These are phyloP conservation scores for Pichia nakasei DNA, from an alignment of 805 yeast genomes.

Conservation along the genomic window DNA sequence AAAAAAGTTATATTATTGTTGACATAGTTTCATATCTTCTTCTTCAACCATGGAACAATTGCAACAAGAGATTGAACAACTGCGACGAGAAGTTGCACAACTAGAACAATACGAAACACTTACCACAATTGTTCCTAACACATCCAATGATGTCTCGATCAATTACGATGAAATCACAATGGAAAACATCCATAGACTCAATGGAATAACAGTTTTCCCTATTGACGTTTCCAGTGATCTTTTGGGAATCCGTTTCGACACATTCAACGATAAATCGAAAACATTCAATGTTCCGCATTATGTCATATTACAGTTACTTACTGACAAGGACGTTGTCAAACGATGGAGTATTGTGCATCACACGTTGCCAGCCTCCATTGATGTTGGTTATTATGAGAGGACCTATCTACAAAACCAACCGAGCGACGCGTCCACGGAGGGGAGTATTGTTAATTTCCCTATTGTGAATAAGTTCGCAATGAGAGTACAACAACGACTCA, in stretches of 20 bases:
- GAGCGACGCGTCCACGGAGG: no score
- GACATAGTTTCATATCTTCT: no score
- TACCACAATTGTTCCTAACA: no score
- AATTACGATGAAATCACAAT: conserved; percentile 22
- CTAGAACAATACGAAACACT: no score
- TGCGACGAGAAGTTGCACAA: background rate
- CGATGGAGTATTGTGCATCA: conserved; percentile 5
- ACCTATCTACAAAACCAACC: background rate
- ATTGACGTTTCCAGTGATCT: conserved; percentile 24
- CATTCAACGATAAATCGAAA: conserved; percentile 22
- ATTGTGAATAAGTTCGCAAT: background rate
- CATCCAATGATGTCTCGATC: no score
- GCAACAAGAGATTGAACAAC: background rate
- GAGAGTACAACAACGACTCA: background rate
- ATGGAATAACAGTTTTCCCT: conserved; percentile 45
- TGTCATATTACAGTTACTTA: conserved; percentile 29
- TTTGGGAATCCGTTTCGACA: conserved; percentile 45
- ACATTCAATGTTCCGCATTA: conserved; percentile 38
- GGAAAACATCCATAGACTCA: conserved; percentile 41
- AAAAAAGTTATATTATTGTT: no score
- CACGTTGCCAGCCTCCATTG: background rate
- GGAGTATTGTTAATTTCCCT: background rate
- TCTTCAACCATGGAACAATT: background rate
- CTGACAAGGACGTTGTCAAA: background rate
- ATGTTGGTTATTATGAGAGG: background rate